Evolutionary conservation across 495 filamentous ascomycete genomes (phyloP).

Genomic region (Daldinia loculata): DNA sequence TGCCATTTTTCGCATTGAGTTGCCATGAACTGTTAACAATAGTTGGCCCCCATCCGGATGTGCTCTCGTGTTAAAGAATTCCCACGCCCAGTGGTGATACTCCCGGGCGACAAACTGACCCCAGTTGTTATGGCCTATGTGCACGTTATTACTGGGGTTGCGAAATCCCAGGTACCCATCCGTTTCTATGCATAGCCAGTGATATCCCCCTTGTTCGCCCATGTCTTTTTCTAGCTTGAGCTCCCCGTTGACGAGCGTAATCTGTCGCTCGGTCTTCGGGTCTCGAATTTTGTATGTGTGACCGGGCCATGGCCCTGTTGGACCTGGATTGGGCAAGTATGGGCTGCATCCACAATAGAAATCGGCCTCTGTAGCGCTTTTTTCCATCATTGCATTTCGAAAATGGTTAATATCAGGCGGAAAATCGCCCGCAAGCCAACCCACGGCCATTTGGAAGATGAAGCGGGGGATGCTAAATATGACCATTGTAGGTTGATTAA

Average conservation of each 20-base stretch:
- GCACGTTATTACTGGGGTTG: slow-evolving; percentile 35
- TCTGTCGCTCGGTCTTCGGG: slow-evolving; percentile 27
- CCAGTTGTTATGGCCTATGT: slow-evolving; percentile 43
- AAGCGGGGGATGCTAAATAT: not conserved
- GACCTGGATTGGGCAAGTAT: not conserved
- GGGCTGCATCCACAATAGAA: not conserved
- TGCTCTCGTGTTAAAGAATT: slow-evolving; percentile 11
- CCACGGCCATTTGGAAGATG: not conserved
- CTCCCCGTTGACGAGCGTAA: slow-evolving; percentile 46
- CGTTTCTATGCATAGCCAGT: slow-evolving; percentile 50
- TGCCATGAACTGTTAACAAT: not conserved
- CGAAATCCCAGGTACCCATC: slow-evolving; percentile 53
- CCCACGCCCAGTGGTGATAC: not conserved
- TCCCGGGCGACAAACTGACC: not conserved
- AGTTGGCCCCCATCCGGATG: slow-evolving; percentile 12
- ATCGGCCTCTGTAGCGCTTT: not conserved
- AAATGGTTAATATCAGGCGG: not conserved
- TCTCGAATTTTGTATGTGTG: slow-evolving; percentile 46
- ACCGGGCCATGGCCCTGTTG: slow-evolving; percentile 30
- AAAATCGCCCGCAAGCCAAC: not conserved
- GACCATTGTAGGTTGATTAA: not conserved
- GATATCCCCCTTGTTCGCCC: slow-evolving; percentile 45
- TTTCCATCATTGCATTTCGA: not conserved
- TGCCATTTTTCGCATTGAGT: not conserved
- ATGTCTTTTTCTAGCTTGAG: slow-evolving; percentile 37